phyloP scores from a whole-genome alignment of 2,329 filamentous ascomycete species.

The Ceratocystis albifundus region DNA sequence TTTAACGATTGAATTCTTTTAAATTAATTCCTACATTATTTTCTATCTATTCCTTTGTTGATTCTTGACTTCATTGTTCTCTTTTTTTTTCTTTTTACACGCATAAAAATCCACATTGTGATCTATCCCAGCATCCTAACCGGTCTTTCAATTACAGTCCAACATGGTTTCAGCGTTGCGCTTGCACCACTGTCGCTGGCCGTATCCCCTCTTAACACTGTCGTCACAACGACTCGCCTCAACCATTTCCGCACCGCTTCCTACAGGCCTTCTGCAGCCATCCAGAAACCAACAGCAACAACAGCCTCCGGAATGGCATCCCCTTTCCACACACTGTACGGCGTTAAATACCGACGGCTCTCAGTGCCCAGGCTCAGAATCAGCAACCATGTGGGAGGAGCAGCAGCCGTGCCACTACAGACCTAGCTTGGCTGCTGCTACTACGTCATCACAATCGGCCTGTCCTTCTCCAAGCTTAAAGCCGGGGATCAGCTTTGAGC shows the following conservation, averaged over 20 bases:
- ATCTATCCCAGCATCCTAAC: too few species aligned
- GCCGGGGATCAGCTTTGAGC: slow-evolving; percentile 6
- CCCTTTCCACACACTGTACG: neutral
- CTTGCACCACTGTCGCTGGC: neutral
- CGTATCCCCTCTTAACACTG: neutral
- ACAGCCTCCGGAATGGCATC: neutral
- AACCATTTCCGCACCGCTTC: neutral
- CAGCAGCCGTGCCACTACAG: neutral
- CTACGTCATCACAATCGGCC: neutral
- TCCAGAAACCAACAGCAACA: neutral
- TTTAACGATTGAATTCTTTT: slow-evolving; percentile 6
- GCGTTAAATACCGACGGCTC: neutral
- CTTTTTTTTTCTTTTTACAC: neutral
- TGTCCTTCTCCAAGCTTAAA: neutral
- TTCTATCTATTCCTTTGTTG: neutral
- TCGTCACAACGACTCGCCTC: neutral
- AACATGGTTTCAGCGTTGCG: slow-evolving; percentile 12
- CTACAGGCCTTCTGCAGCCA: neutral
- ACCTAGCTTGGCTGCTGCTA: neutral
- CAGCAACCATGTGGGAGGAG: neutral
- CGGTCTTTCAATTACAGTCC: neutral
- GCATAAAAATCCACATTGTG: too few species aligned
- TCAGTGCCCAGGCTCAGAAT: neutral
- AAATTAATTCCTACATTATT: too few species aligned
- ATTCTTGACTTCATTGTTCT: neutral